Evolutionary conservation across 129 eudicot genomes (phyloP).

Genomic region (Arctium lappa): DNA sequence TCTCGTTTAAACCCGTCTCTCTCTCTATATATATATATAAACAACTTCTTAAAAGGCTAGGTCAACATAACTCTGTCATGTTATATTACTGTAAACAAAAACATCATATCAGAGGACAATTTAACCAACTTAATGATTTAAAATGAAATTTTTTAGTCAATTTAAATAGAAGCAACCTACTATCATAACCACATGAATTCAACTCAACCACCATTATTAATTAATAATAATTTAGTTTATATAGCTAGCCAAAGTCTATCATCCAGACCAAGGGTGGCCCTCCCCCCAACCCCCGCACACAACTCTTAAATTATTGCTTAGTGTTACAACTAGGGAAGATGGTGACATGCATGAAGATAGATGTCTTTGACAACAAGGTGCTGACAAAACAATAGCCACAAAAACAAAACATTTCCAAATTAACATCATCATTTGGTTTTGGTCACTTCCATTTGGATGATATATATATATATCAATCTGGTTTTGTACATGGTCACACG

Average conservation of each 20-base stretch:
- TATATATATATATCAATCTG: too few relatives aligned
- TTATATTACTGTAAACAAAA: neutral
- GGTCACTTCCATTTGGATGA: neutral
- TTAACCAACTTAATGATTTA: neutral
- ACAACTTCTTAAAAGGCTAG: neutral
- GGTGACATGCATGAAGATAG: neutral
- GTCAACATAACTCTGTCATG: neutral
- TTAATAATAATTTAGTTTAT: neutral
- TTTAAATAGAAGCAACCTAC: neutral
- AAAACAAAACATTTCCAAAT: neutral
- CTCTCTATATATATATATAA: too few relatives aligned
- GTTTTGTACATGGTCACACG: too few relatives aligned
- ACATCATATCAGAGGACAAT: neutral
- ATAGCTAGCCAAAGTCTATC: neutral
- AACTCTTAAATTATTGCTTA: neutral
- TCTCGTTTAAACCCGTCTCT: too few relatives aligned
- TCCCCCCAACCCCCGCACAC: neutral
- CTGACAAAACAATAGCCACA: neutral
- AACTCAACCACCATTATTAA: neutral
- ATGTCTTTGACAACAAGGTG: neutral
- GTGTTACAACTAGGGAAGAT: neutral
- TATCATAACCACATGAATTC: neutral
- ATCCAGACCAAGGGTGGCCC: neutral
- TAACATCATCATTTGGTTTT: neutral
- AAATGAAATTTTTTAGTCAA: neutral